A percentile compares a stretch with the other conserved stretches of the same genome.
Conservation (phyloP, 371 early-diverging fungal species). For the Circinella umbellata region DNA sequence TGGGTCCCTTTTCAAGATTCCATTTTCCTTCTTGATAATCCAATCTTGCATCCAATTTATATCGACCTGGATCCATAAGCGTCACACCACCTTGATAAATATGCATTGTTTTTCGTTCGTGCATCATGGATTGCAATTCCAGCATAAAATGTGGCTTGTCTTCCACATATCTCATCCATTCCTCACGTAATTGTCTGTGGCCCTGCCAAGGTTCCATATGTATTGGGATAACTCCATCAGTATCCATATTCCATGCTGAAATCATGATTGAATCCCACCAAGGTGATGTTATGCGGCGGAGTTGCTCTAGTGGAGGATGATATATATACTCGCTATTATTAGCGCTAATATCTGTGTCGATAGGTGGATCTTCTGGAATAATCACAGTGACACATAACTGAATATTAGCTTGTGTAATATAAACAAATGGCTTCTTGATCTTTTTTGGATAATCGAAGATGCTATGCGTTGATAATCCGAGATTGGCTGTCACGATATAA, state of each 20-base stretch:
- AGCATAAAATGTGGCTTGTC: slow-evolving; percentile 33
- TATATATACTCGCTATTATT: slow-evolving; percentile 27
- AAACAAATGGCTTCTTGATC: not conserved
- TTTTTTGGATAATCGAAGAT: not conserved
- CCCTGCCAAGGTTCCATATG: slow-evolving; percentile 40
- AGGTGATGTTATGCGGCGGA: slow-evolving; percentile 10
- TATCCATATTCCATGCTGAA: slow-evolving; percentile 16
- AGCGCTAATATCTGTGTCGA: not conserved
- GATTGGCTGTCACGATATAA: not conserved
- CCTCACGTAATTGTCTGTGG: slow-evolving; percentile 26
- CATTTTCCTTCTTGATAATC: slow-evolving; percentile 54
- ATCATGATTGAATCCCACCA: slow-evolving; percentile 49
- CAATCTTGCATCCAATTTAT: slow-evolving; percentile 31
- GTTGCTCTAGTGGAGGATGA: slow-evolving; percentile 18
- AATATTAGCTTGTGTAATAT: not conserved
- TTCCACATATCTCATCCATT: slow-evolving; percentile 13
- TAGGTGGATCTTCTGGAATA: slow-evolving; percentile 22
- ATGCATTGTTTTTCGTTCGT: slow-evolving; percentile 39
- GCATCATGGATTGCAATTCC: slow-evolving; percentile 23
- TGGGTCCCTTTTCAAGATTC: slow-evolving; percentile 53
- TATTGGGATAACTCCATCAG: slow-evolving; percentile 30
- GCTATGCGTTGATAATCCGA: not conserved
- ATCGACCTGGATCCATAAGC: slow-evolving; percentile 42
- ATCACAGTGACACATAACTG: slow-evolving; percentile 29
- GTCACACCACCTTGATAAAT: slow-evolving; percentile 51